Evolutionary conservation across 129 eudicot species (phyloP), one percentile per base, ranked within the genome.

Genomic region (Helianthus tuberosus): DNA sequence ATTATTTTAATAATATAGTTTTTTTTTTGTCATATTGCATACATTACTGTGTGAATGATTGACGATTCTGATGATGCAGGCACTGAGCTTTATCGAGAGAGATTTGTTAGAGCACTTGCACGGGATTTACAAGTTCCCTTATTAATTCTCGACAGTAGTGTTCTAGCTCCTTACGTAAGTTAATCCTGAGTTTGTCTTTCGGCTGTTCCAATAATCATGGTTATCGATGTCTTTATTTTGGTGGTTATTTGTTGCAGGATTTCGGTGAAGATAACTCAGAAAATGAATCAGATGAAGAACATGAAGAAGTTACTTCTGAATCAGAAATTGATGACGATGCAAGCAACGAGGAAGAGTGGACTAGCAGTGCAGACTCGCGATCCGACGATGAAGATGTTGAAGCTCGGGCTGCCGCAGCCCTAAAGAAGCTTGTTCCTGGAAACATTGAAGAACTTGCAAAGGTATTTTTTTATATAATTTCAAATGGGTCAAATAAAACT

Each of bases 11-110:
- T 13, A 57, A 39, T 25, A 43, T 14, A 13, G 23, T 20, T 20
- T 52, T 46, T 44, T 57, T 57, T 23, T 41, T 29, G n/a, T 39
- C 23, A 39, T 55, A 23, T 58, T 20, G 10, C 32, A 57, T 27
- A 8, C 16, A 44, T 41, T 25, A 38, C 16, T 47, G 43, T 5
- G 12, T 64, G 12, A 38, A 43, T 53, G 39, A 36, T 72, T 60
- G 41, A 65, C 57, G 63, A 76, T 81, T 73, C 23, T 65, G 64
- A 64, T 63, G 69, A 69, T 75, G 61, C 72, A 94, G 99, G 99
- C 38, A 94, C 96, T 52, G 99, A 94, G 80, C 96, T 94, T 35
- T 94, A 94, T 72, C 86, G 97, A 54, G 99, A 94, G 81, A 91
- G 99, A 80, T 54, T 94, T 59, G 82, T 94, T 50, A 91, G 96